Percentiles rank a stretch among this genome's conserved stretches.
Conservation (phyloP, 768 basidiomycete species). For the Amylocystis lapponica region DNA sequence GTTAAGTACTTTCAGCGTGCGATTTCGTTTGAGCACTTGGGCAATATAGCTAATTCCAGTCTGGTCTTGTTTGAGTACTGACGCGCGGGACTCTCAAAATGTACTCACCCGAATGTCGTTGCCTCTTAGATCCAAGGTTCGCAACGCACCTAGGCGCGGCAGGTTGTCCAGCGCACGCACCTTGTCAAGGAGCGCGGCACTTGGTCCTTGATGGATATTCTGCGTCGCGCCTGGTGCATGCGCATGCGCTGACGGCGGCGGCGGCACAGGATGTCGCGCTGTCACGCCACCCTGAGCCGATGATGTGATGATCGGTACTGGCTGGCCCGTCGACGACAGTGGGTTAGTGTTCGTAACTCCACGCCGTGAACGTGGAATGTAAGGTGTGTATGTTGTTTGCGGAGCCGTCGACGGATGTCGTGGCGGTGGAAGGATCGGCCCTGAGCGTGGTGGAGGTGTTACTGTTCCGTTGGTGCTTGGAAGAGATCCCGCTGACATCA, state of each 20-base stretch:
- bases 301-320: conserved; percentile 65
- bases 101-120: conserved; percentile 84
- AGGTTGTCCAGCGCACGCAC: conserved; percentile 86
- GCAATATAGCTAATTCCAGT: conserved; percentile 85
- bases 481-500: conserved; percentile 24
- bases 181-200: conserved; percentile 78
- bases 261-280: conserved; percentile 33
- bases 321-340: conserved; percentile 38
- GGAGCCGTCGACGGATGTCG: conserved; percentile 44
- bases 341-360: conserved; percentile 30
- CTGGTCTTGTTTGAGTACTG: too few relatives aligned
- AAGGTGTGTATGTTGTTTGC: conserved; percentile 80
- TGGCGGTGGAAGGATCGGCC: conserved; percentile 41
- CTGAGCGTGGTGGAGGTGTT: conserved; percentile 32
- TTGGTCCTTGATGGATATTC: conserved; percentile 42
- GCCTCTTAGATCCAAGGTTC: conserved; percentile 86
- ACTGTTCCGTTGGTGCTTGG: conserved; percentile 30
- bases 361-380: conserved; percentile 64
- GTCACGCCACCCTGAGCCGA: conserved; percentile 46
- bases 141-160: conserved; percentile 77
- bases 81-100: not conserved
- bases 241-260: conserved; percentile 10
- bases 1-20: conserved; percentile 91
- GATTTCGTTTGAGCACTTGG: conserved; percentile 93
- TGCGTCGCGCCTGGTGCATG: conserved; percentile 10